Conservation (phyloP, 371 early-diverging fungal genomes). For the Parasitella parasitica region DNA sequence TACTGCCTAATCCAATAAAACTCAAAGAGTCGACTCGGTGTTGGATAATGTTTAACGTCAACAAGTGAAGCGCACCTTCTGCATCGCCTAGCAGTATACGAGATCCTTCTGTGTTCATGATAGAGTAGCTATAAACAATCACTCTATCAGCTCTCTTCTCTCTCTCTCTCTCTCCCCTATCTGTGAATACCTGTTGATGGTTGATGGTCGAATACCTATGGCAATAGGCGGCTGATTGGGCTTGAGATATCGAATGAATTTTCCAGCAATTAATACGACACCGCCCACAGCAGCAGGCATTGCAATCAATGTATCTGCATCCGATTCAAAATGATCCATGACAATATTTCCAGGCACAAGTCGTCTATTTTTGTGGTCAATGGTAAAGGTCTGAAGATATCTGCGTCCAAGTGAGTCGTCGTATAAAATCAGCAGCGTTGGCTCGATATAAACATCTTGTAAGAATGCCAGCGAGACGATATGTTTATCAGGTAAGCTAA, state of each 20-base stretch:
- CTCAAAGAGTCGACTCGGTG: constrained; percentile 25
- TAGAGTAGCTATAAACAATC: constrained; percentile 51
- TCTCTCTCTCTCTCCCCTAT: background rate
- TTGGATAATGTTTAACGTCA: constrained; percentile 20
- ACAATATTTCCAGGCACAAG: constrained; percentile 45
- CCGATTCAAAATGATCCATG: constrained; percentile 53
- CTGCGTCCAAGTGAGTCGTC: constrained; percentile 69
- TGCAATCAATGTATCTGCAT: constrained; percentile 61
- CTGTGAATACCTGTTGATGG: constrained; percentile 36
- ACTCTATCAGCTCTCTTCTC: too few relatives aligned
- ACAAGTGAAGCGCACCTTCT: constrained; percentile 64
- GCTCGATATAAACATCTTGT: constrained; percentile 39
- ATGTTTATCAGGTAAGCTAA: constrained; percentile 69
- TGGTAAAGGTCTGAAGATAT: constrained; percentile 65
- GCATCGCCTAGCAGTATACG: constrained; percentile 80
- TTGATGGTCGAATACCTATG: constrained; percentile 56
- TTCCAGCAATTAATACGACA: constrained; percentile 68
- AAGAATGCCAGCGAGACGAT: constrained; percentile 72
- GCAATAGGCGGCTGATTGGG: constrained; percentile 46
- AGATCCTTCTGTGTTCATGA: constrained; percentile 49
- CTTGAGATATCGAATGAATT: constrained; percentile 64
- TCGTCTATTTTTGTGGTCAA: constrained; percentile 51
- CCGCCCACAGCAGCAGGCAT: constrained; percentile 66
- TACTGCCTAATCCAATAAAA: constrained; percentile 30
- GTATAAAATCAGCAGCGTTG: constrained; percentile 72